A percentile compares a stretch with the other conserved stretches of the same genome.
These are phyloP conservation scores for Iris macrosiphon DNA, from an alignment of 106 monocot genomes.

Conservation along the genomic window DNA sequence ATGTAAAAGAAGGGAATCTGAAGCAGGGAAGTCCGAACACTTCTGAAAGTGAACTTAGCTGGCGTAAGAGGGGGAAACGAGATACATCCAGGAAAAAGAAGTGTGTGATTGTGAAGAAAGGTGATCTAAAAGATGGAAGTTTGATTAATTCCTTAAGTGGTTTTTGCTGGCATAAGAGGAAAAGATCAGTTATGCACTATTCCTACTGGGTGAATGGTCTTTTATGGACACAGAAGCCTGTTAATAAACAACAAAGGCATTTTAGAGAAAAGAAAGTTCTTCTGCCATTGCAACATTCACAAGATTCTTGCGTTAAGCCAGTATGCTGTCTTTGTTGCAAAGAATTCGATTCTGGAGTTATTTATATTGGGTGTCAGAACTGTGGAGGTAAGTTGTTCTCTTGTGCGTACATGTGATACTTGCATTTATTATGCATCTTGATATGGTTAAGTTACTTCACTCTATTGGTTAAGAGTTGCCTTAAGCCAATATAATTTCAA, in stretches of 20 bases:
- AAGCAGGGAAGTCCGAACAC: conserved; percentile 6
- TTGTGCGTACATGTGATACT: conserved; percentile 1
- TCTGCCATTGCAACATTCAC: conserved; percentile 28
- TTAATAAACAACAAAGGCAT: conserved; percentile 32
- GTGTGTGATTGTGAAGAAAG: conserved; percentile 11
- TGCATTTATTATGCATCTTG: neutral
- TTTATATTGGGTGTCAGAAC: conserved; percentile 70
- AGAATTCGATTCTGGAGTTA: conserved; percentile 40
- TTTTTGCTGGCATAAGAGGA: conserved; percentile 43
- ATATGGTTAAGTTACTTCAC: neutral
- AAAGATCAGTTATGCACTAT: conserved; percentile 44
- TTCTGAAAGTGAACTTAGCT: conserved; percentile 16
- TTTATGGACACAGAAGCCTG: conserved; percentile 41
- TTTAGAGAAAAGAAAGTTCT: conserved; percentile 63
- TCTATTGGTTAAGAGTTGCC: neutral
- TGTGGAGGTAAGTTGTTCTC: conserved; percentile 56
- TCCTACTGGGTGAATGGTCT: conserved; percentile 91
- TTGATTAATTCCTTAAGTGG: conserved; percentile 6
- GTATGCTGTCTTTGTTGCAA: conserved; percentile 55
- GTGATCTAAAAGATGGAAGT: conserved; percentile 10
- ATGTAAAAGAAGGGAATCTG: conserved; percentile 13
- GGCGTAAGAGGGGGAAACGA: conserved; percentile 51
- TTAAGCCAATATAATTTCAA: neutral
- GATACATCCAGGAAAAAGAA: neutral
- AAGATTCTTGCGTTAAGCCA: conserved; percentile 11